These are phyloP conservation scores for Erysimum cheiri DNA, from an alignment of 441 rosid species.

Conservation along the genomic window DNA sequence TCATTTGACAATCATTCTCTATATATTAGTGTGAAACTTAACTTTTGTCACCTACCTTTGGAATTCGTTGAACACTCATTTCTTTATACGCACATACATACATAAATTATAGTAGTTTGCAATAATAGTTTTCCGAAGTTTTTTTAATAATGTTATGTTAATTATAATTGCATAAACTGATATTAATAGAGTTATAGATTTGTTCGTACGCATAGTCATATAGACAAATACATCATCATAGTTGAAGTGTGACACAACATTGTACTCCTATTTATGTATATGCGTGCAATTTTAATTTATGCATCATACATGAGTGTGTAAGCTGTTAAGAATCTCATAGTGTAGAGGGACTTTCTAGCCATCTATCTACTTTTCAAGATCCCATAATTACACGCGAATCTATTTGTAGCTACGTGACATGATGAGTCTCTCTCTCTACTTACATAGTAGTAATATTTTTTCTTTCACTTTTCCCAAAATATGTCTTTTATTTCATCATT, in stretches of 20 bases:
- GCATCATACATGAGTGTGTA: conserved; percentile 42
- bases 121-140: conserved; percentile 14
- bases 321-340: conserved; percentile 30
- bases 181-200: conserved; percentile 12
- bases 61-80: conserved; percentile 19
- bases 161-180: conserved; percentile 16
- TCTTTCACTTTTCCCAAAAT: conserved; percentile 30
- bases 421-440: conserved; percentile 45
- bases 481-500: conserved; percentile 32
- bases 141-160: background rate
- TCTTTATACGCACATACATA: conserved; percentile 4
- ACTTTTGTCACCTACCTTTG: conserved; percentile 32
- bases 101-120: conserved; percentile 21
- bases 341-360: conserved; percentile 38
- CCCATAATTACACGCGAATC: conserved; percentile 49
- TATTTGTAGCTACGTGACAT: conserved; percentile 47
- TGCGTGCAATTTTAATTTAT: conserved; percentile 34
- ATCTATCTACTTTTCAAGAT: conserved; percentile 45
- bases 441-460: background rate
- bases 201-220: conserved; percentile 36
- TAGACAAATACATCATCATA: conserved; percentile 38
- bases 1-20: conserved; percentile 52
- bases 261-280: conserved; percentile 45
- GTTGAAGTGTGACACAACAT: conserved; percentile 46
- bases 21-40: conserved; percentile 31